Percentiles rank a stretch among this genome's conserved stretches.
These are phyloP conservation scores for Komagataella phaffii DNA, from an alignment of 805 yeast genomes.

Conservation along the genomic window DNA sequence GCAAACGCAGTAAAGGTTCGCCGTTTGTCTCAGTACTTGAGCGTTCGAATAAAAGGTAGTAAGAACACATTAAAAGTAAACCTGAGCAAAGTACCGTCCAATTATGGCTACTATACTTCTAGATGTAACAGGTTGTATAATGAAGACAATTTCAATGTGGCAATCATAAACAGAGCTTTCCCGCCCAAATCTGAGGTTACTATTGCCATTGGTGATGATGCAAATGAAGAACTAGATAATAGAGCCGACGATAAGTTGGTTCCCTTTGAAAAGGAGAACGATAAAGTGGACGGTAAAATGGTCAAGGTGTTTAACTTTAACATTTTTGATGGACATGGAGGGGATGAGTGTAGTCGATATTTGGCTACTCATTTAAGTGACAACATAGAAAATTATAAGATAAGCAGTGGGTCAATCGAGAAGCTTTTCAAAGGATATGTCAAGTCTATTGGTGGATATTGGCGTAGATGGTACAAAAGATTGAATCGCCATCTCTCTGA, in stretches of 20 bases:
- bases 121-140: slow-evolving; percentile 67
- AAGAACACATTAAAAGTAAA: slow-evolving; percentile 32
- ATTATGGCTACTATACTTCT: slow-evolving; percentile 67
- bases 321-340: slow-evolving; percentile 94
- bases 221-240: background rate
- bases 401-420: slow-evolving; percentile 18
- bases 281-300: background rate
- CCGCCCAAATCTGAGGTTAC: slow-evolving; percentile 1
- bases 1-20: slow-evolving; percentile 2
- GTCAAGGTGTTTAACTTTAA: slow-evolving; percentile 49
- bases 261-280: background rate
- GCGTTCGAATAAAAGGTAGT: slow-evolving; percentile 10
- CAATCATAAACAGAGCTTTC: slow-evolving; percentile 17
- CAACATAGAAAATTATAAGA: slow-evolving; percentile 33
- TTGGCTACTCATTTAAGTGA: slow-evolving; percentile 38
- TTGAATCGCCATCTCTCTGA: slow-evolving; percentile 10
- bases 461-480: slow-evolving; percentile 62
- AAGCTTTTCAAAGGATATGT: slow-evolving; percentile 41
- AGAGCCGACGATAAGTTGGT: background rate
- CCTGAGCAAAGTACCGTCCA: slow-evolving; percentile 50
- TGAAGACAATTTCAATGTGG: slow-evolving; percentile 70
- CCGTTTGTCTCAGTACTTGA: slow-evolving; percentile 15
- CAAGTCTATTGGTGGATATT: slow-evolving; percentile 63
- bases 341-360: slow-evolving; percentile 56
- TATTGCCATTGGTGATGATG: background rate